Percentiles rank a stretch among this genome's conserved stretches.
phyloP scores from a whole-genome alignment of 148 eudicot genomes.

The Gaultheria prostrata region DNA sequence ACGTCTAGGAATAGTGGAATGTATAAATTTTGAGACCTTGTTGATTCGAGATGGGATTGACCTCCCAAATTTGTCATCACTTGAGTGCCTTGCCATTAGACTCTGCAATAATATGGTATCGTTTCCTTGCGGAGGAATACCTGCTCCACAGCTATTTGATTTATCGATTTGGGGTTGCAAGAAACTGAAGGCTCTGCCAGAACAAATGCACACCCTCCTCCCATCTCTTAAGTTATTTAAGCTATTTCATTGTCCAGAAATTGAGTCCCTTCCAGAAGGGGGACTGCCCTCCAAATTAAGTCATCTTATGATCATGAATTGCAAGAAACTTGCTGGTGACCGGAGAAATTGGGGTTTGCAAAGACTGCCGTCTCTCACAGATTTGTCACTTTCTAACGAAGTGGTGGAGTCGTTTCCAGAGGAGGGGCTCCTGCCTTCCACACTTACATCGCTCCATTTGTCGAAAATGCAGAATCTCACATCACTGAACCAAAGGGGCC shows the following conservation, averaged over 20 bases:
- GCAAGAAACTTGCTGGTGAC: neutral
- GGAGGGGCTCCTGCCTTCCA: neutral
- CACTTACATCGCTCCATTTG: neutral
- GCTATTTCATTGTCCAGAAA: no score
- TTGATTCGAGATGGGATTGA: neutral
- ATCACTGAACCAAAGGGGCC: neutral
- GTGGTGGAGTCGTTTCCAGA: neutral
- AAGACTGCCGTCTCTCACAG: neutral
- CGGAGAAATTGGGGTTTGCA: neutral
- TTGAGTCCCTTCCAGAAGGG: no score
- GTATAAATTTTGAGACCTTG: neutral
- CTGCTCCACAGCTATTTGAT: neutral
- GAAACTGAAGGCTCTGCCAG: neutral
- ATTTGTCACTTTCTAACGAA: neutral
- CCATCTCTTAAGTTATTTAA: no score
- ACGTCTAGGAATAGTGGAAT: neutral
- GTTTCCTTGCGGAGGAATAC: neutral
- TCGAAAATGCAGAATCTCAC: neutral
- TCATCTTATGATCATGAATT: neutral
- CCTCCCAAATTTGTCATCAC: neutral
- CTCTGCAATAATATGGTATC: neutral
- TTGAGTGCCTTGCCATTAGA: no score
- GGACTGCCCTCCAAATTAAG: no score
- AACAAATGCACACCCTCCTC: no score
- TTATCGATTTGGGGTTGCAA: accelerated